A percentile compares a stretch with the other conserved stretches of the same genome.
phyloP scores from a whole-genome alignment of 1,139 yeast genomes.

The Kodamaea suecica region DNA sequence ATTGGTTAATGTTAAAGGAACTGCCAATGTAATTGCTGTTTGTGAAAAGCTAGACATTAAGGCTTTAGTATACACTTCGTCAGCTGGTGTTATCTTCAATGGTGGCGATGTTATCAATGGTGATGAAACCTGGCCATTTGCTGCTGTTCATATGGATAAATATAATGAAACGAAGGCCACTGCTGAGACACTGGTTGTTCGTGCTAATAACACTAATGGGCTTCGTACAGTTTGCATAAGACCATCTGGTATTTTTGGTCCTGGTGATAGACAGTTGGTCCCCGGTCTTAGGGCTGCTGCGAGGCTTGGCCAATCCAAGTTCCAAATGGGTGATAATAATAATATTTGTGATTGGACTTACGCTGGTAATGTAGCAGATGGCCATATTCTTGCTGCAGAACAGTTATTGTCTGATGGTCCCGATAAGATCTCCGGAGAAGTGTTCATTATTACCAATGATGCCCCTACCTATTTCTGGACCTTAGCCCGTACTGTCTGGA shows the following conservation, averaged over 20 bases:
- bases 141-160: slow-evolving; percentile 90
- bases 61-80: slow-evolving; percentile 89
- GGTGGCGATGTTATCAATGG: slow-evolving; percentile 90
- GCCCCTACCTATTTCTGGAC: slow-evolving; percentile 97
- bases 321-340: slow-evolving; percentile 91
- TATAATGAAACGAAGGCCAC: slow-evolving; percentile 92
- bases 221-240: slow-evolving; percentile 80
- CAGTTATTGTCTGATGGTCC: slow-evolving; percentile 49
- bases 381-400: slow-evolving; percentile 89
- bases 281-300: slow-evolving; percentile 90
- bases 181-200: slow-evolving; percentile 81
- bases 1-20: slow-evolving; percentile 90
- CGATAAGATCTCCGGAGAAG: slow-evolving; percentile 68
- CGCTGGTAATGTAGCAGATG: slow-evolving; percentile 98
- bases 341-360: slow-evolving; percentile 95
- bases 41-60: slow-evolving; percentile 53
- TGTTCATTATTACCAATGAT: slow-evolving; percentile 89
- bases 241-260: slow-evolving; percentile 98
- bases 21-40: slow-evolving; percentile 66
- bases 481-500: slow-evolving; percentile 94
- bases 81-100: slow-evolving; percentile 95
- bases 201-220: slow-evolving; percentile 57
- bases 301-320: slow-evolving; percentile 78
- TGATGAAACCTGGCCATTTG: slow-evolving; percentile 92
- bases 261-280: slow-evolving; percentile 95